Evolutionary conservation across 306 rosid species (phyloP).

Genomic region (Prosopis cineraria): DNA sequence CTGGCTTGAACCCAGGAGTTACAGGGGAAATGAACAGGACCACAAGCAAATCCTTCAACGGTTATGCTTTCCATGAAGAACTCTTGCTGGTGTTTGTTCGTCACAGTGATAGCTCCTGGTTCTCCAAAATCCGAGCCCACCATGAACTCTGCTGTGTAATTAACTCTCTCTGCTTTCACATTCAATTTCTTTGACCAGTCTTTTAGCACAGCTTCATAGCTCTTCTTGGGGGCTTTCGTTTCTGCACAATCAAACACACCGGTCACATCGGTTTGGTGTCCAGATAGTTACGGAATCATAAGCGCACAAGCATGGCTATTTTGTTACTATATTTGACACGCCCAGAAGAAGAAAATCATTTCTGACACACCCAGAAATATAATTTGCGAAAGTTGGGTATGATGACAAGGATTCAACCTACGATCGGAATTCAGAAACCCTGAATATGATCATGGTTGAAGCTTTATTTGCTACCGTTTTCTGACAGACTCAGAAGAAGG

Average conservation of each 20-base stretch:
- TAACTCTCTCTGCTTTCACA: slow-evolving; percentile 60
- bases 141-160: slow-evolving; percentile 74
- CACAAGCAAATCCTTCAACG: slow-evolving; percentile 73
- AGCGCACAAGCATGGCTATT: too few species aligned
- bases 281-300: too few species aligned
- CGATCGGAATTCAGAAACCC: not conserved
- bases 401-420: not conserved
- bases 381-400: not conserved
- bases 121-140: slow-evolving; percentile 70
- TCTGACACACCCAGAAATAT: not conserved
- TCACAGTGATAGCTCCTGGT: slow-evolving; percentile 79
- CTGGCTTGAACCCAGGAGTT: slow-evolving; percentile 80
- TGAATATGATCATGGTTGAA: not conserved
- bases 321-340: not conserved
- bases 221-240: slow-evolving; percentile 66
- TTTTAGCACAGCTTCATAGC: slow-evolving; percentile 63
- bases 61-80: slow-evolving; percentile 72
- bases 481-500: not conserved
- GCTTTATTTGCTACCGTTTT: not conserved
- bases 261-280: not conserved
- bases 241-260: slow-evolving; percentile 36
- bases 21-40: slow-evolving; percentile 81
- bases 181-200: slow-evolving; percentile 81
- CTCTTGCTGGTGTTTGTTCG: slow-evolving; percentile 76
- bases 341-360: not conserved